These are phyloP conservation scores for Tetrapisispora taiwanensis DNA, from an alignment of 805 yeast species.

Conservation along the genomic window DNA sequence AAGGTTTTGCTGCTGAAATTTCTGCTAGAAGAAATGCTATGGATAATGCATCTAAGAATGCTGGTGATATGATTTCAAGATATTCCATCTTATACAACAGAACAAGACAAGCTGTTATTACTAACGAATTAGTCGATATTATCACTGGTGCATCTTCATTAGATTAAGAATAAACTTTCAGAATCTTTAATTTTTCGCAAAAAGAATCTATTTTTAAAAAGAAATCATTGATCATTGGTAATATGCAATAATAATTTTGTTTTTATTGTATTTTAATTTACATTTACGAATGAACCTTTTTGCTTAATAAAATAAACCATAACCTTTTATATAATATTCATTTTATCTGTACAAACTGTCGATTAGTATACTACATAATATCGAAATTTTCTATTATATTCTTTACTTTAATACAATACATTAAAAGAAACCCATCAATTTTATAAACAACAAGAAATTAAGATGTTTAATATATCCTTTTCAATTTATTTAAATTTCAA, in stretches of 20 bases:
- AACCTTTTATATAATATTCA: constrained; percentile 2
- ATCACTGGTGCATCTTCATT: constrained; percentile 99
- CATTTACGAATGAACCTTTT: too few species aligned
- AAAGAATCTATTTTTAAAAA: not conserved
- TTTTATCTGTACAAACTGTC: constrained; percentile 3
- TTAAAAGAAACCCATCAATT: not conserved
- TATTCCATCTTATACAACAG: constrained; percentile 98
- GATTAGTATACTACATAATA: not conserved
- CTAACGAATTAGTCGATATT: constrained; percentile 98
- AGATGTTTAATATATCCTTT: too few species aligned
- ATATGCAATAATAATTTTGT: too few species aligned
- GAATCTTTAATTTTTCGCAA: not conserved
- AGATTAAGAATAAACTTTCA: constrained; percentile 42
- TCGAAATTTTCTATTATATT: constrained; percentile 1
- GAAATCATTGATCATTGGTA: too few species aligned
- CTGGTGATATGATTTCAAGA: constrained; percentile 95
- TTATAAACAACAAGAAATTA: too few species aligned
- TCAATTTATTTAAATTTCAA: too few species aligned
- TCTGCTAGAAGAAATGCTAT: constrained; percentile 99
- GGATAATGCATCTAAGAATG: constrained; percentile 99
- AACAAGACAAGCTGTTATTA: constrained; percentile 98
- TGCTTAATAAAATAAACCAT: not conserved
- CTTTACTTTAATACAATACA: not conserved
- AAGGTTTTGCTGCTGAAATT: constrained; percentile 96
- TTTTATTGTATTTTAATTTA: too few species aligned